Evolutionary conservation across 192 early-diverging fungal genomes (phyloP), one percentile per base, ranked within the genome.

Genomic region (Backusella luteola): DNA sequence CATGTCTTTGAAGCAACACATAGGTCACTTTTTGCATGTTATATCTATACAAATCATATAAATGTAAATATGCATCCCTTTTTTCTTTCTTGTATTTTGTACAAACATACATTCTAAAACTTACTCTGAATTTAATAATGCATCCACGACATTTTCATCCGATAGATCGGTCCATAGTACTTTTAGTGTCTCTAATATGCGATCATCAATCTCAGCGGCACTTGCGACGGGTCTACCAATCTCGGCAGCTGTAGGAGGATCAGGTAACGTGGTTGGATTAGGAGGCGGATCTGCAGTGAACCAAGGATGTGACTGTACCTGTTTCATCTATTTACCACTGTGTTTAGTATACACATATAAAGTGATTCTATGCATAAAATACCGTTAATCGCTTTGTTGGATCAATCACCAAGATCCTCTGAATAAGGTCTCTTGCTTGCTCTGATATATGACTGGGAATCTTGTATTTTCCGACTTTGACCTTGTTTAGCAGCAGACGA

Each of bases 251-350:
- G 77, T 69, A 4, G 77, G 77, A 66, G 81, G 81, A 59, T 79
- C 67, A 15, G 81, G 77, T 35, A 82, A 35, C 3, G 38, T 63
- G 0, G 63, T 39, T 34, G 73, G 38, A 42, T 79, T 36, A 21
- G 44, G 19, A 52, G 74, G 75, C 3, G 42, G 74, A 34, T 76
- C 74, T 2, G 69, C 52, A 11, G 76, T 79, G 63, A 93, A 92
- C 87, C 88, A 93, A 9, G 89, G 84, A 74, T 93, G 91, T 36
- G 69, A 14, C 41, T 90, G 83, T 66, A 93, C 82, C 7, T 87
- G 77, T 26, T 75, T 49, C 83, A 92, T 87, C 89, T 90, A 63
- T 32, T 39, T 39, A 63, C 9, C 32, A 9, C 12, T 66, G 23
- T 39, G 4, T 15, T 21, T 74, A 8, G 41, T n/a, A 26, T 21